Conservation (phyloP, 352 stramenopile species). For the Phytophthora tubulina region DNA sequence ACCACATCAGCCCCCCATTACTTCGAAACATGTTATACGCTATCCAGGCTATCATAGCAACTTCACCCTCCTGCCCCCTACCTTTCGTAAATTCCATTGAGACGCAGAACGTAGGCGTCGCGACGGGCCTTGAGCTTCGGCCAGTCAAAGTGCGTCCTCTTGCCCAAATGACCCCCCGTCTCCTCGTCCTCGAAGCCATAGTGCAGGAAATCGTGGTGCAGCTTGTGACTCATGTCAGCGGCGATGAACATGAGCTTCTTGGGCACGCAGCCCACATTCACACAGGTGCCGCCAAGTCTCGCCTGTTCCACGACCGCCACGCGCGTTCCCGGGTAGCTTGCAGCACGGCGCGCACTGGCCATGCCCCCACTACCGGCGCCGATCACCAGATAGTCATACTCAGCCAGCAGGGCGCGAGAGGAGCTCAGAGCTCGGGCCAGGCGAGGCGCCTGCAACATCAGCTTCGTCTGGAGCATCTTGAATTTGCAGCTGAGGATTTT, state of each 20-base stretch:
- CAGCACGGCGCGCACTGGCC: conserved; percentile 92
- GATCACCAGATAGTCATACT: conserved; percentile 93
- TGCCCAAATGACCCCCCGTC: conserved; percentile 47
- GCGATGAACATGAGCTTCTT: conserved; percentile 99
- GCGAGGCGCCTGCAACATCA: conserved; percentile 19
- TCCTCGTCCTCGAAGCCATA: conserved; percentile 69
- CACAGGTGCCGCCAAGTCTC: conserved; percentile 96
- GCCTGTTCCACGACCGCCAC: conserved; percentile 96
- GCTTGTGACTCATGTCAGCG: conserved; percentile 66
- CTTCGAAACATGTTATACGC: neutral
- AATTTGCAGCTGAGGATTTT: conserved; percentile 15
- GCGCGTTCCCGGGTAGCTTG: conserved; percentile 87
- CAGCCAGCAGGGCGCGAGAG: conserved; percentile 21
- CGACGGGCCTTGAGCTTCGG: conserved; percentile 91
- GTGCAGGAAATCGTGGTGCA: conserved; percentile 62
- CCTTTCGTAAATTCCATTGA: conserved; percentile 97
- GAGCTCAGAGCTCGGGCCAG: conserved; percentile 24
- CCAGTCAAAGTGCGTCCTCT: conserved; percentile 89
- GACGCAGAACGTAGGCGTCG: conserved; percentile 94
- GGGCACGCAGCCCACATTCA: conserved; percentile 99
- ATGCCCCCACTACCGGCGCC: conserved; percentile 94
- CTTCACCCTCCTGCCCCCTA: conserved; percentile 20
- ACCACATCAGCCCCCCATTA: conserved; percentile 3
- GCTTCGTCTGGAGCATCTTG: conserved; percentile 32
- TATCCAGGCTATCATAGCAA: neutral